Conservation (phyloP, 352 stramenopile genomes). For the Pythium rishiriense region DNA sequence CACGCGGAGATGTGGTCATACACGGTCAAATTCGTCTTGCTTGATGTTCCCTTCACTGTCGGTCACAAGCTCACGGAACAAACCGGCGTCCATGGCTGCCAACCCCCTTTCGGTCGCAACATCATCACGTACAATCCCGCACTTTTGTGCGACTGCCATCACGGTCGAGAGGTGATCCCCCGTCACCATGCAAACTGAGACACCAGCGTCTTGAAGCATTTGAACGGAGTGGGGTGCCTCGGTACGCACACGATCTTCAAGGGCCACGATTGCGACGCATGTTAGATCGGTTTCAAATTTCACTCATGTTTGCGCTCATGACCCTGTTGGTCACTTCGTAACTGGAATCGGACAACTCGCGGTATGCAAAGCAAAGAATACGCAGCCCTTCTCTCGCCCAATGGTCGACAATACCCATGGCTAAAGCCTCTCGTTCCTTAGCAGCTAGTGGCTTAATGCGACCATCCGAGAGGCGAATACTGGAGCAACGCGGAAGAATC, state of each 20-base stretch:
- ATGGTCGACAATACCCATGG: neutral
- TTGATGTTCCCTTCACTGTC: slow-evolving; percentile 55
- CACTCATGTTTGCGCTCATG: too few relatives aligned
- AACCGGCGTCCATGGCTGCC: slow-evolving; percentile 39
- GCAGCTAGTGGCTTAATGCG: neutral
- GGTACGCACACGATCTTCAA: neutral
- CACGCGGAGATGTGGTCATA: slow-evolving; percentile 82
- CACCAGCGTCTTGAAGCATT: slow-evolving; percentile 88
- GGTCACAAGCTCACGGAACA: slow-evolving; percentile 45
- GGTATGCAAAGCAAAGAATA: neutral
- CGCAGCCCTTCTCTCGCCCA: neutral
- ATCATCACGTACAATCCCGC: slow-evolving; percentile 59
- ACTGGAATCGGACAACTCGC: too few relatives aligned
- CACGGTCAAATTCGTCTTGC: slow-evolving; percentile 65
- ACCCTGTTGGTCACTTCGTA: neutral
- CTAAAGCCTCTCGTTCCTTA: neutral
- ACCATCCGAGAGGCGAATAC: neutral
- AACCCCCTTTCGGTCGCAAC: neutral
- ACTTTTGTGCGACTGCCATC: slow-evolving; percentile 83
- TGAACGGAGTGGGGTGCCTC: slow-evolving; percentile 45
- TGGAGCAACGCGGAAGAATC: neutral
- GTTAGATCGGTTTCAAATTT: neutral
- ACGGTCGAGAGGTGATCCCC: slow-evolving; percentile 91
- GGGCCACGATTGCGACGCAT: neutral
- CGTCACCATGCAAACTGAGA: slow-evolving; percentile 91